Conservation (phyloP, 768 basidiomycete genomes). For the Tylopilus balloui region DNA sequence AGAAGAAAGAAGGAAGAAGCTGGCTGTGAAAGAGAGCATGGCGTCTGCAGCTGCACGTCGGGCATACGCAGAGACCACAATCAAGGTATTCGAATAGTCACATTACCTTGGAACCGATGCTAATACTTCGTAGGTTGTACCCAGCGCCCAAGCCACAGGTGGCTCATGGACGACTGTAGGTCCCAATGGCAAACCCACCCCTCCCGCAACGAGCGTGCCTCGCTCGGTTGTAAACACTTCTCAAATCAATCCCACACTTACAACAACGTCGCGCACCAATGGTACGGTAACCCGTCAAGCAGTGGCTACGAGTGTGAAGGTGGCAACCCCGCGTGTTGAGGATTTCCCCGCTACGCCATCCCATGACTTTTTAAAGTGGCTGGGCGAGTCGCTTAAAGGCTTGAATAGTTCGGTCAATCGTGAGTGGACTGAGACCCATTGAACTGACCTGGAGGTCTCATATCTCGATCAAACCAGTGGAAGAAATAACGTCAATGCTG, state of each 20-base stretch:
- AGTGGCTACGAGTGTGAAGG: constrained; percentile 32
- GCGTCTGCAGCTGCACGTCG: constrained; percentile 56
- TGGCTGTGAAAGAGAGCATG: constrained; percentile 54
- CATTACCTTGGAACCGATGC: neutral
- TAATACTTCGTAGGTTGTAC: constrained; percentile 30
- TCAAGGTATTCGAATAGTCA: constrained; percentile 48
- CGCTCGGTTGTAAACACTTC: constrained; percentile 35
- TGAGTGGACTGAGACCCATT: constrained; percentile 28
- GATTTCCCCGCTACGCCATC: constrained; percentile 68
- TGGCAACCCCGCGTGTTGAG: constrained; percentile 43
- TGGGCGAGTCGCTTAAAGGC: constrained; percentile 78
- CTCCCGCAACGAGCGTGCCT: constrained; percentile 27
- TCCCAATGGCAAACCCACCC: constrained; percentile 56
- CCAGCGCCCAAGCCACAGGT: constrained; percentile 34
- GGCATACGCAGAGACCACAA: constrained; percentile 75
- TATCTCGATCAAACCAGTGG: constrained; percentile 51
- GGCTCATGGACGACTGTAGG: constrained; percentile 88
- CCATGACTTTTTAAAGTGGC: constrained; percentile 90
- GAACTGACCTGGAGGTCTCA: constrained; percentile 13
- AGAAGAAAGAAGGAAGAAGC: constrained; percentile 82
- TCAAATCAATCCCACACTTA: constrained; percentile 23
- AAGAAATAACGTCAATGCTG: constrained; percentile 95
- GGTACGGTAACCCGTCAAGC: constrained; percentile 37
- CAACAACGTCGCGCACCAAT: constrained; percentile 36
- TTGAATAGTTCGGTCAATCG: constrained; percentile 52